Base-by-base conservation (phyloP, 176 grass and related monocot species). In the Zizania latifolia region DNA sequence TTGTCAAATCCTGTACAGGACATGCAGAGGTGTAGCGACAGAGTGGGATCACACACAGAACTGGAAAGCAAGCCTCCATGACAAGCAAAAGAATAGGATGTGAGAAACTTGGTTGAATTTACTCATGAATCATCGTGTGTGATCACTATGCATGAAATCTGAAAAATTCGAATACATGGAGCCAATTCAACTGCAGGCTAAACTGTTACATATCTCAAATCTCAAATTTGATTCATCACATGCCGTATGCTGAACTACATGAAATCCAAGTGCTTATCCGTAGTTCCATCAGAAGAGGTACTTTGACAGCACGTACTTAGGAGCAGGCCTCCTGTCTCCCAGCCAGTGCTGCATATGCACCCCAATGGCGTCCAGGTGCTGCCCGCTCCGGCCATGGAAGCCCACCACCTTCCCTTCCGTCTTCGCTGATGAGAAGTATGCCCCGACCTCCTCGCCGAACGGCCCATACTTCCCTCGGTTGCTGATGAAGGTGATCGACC, bases 261-360 rank as follows among this genome's bases (percentile, higher is more conserved):
- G 24, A 15, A 50, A 8, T 27, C 37, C 14, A 1, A 46, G 5
- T 53, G 1, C 22, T 28, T 17, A 26, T 22, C 8, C 48, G 11
- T 69, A 10, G 50, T 1, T 3, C 72, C 13, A 69, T 78, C 88
- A 93, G 78, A 93, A 92, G 35, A 99, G 86, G 74, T 99, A 94
- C 54, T 99, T 94, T 28, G 84, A 88, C 35, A 94, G 21, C 17
- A 88, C 36, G 8, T 62, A 88, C 54, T 90, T 99, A 3, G 86
- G 81, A 0, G 68, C 36, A 4, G 88, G 53, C 28, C 85, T 88
- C 62, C 79, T 78, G 86, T 94, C 91, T 4, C 84, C 87, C 2
- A 90, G 71, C 91, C 95, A 99, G 17, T 92, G 95, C 71, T 94
- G 95, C 95, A 92, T 99, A 41, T 99, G 91, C 38, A 99, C 89